phyloP scores from a whole-genome alignment of 495 filamentous ascomycete species.

The Penicillium arizonense region DNA sequence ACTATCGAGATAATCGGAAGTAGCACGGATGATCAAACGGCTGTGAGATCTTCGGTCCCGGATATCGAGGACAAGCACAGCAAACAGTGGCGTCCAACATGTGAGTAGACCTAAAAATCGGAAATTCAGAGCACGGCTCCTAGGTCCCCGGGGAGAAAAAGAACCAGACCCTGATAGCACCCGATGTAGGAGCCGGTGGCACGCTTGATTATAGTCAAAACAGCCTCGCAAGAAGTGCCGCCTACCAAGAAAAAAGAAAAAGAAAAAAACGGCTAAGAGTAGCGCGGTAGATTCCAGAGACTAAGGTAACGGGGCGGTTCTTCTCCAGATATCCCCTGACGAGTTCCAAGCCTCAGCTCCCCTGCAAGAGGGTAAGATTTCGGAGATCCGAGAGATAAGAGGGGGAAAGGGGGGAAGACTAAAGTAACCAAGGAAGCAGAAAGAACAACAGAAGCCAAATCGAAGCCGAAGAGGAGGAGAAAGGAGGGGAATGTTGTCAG shows the following conservation, averaged over 20 bases:
- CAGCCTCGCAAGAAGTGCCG: constrained; percentile 20
- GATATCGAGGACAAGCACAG: not conserved
- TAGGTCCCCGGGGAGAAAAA: not conserved
- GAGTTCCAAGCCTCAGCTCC: not conserved
- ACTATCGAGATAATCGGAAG: not conserved
- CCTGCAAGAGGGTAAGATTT: not conserved
- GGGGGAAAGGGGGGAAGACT: constrained; percentile 6
- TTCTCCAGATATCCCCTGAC: not conserved
- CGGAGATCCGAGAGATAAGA: not conserved
- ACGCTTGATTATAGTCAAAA: constrained; percentile 22
- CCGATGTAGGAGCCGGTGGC: constrained; percentile 18
- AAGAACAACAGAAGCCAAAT: constrained; percentile 9
- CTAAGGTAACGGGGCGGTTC: not conserved
- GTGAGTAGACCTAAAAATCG: not conserved
- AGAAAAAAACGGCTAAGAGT: constrained; percentile 24
- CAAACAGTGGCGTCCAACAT: not conserved
- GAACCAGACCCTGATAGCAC: not conserved
- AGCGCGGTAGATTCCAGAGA: constrained; percentile 27
- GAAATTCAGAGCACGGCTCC: not conserved
- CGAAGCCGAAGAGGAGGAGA: constrained; percentile 11
- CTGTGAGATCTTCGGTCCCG: not conserved
- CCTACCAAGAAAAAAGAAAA: constrained; percentile 21
- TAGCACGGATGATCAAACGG: not conserved
- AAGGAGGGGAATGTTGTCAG: constrained; percentile 8
- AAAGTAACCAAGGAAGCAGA: constrained; percentile 5